A percentile compares a stretch with the other conserved stretches of the same genome.
Evolutionary conservation across 768 basidiomycete species (phyloP).

Genomic region (Tulasnella calospora): DNA sequence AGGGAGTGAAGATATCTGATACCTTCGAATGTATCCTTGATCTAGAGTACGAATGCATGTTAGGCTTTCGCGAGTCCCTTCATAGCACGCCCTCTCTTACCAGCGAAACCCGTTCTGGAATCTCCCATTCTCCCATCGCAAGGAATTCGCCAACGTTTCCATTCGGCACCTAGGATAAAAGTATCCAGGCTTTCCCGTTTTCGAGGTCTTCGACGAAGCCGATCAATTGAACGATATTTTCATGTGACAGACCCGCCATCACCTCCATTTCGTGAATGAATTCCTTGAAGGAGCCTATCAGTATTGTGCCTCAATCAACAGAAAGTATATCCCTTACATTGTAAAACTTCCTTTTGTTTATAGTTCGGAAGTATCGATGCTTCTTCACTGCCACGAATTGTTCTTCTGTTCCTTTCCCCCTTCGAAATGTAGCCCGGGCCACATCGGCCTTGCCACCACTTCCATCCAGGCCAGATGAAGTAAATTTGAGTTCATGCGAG

Average conservation of each 20-base stretch:
- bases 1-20: not conserved
- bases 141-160: too few relatives aligned
- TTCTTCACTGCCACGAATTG: not conserved
- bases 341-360: not conserved
- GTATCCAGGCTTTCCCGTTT: not conserved
- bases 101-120: not conserved
- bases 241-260: not conserved
- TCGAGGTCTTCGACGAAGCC: not conserved
- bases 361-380: not conserved
- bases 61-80: not conserved
- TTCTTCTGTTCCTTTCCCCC: not conserved
- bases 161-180: not conserved
- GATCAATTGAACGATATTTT: not conserved
- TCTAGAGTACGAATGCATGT: not conserved
- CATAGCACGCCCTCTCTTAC: not conserved
- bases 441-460: not conserved
- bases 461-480: not conserved
- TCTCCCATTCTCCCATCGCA: not conserved
- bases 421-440: not conserved
- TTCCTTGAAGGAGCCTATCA: not conserved
- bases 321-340: not conserved
- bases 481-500: not conserved
- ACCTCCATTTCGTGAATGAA: not conserved
- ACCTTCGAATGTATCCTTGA: not conserved
- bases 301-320: not conserved